Evolutionary conservation across 2,329 filamentous ascomycete genomes (phyloP).

Genomic region (Arthrobotrys musiformis): DNA sequence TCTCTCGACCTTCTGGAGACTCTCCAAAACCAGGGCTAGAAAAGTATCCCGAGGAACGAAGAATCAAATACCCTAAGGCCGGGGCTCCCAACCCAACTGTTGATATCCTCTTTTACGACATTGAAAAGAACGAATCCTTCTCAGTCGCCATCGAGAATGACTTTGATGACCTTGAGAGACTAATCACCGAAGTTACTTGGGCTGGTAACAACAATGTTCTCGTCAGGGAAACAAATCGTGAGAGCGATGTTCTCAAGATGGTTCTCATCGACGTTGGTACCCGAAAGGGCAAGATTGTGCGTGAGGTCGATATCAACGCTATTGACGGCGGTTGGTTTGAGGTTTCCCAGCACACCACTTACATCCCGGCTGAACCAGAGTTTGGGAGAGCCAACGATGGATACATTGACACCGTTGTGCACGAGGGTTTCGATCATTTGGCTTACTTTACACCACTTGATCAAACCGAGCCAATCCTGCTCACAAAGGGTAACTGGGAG

Average conservation of each 20-base stretch:
- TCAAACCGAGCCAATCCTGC: slow-evolving; percentile 80
- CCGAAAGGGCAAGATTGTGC: slow-evolving; percentile 79
- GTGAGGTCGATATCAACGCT: slow-evolving; percentile 79
- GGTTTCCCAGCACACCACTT: slow-evolving; percentile 84
- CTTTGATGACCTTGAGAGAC: slow-evolving; percentile 81
- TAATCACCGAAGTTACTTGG: slow-evolving; percentile 95
- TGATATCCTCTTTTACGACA: slow-evolving; percentile 86
- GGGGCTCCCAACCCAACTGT: slow-evolving; percentile 93
- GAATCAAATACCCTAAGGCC: slow-evolving; percentile 98
- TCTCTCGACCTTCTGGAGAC: slow-evolving; percentile 83
- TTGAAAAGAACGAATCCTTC: slow-evolving; percentile 80
- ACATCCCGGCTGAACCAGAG: slow-evolving; percentile 81
- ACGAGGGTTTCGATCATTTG: slow-evolving; percentile 87
- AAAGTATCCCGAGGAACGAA: slow-evolving; percentile 85
- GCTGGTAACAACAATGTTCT: slow-evolving; percentile 81
- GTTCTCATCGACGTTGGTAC: slow-evolving; percentile 81
- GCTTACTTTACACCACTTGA: slow-evolving; percentile 93
- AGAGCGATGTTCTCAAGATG: slow-evolving; percentile 89
- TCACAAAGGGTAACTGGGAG: slow-evolving; percentile 92
- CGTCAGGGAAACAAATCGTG: slow-evolving; percentile 90
- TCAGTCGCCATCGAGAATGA: slow-evolving; percentile 79
- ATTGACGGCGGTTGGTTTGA: slow-evolving; percentile 99
- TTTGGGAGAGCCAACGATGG: slow-evolving; percentile 84
- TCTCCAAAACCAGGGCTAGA: slow-evolving; percentile 77
- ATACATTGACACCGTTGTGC: slow-evolving; percentile 89